These are phyloP conservation scores for Curvularia hawaiiensis DNA, from an alignment of 2,329 filamentous ascomycete species.

Conservation along the genomic window DNA sequence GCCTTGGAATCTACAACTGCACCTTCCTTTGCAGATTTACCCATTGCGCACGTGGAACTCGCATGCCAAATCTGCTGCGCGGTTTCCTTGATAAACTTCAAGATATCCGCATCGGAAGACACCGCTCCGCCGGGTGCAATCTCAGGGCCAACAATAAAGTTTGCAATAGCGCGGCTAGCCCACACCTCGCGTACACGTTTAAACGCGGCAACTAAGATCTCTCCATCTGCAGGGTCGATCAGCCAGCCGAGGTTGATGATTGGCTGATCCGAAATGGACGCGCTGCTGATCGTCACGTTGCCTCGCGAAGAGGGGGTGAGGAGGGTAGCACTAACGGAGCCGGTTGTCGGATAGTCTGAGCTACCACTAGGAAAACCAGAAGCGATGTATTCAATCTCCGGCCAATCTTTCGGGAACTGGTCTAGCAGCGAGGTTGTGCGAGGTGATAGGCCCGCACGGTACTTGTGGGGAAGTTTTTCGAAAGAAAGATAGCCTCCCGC, in stretches of 20 bases:
- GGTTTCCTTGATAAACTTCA: conserved; percentile 42
- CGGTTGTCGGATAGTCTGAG: conserved; percentile 17
- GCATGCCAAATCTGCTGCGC: conserved; percentile 28
- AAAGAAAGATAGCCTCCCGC: conserved; percentile 29
- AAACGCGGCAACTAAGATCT: conserved; percentile 39
- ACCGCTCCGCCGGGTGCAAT: conserved; percentile 34
- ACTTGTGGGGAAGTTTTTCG: conserved; percentile 24
- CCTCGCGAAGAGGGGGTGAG: conserved; percentile 30
- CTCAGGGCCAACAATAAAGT: conserved; percentile 32
- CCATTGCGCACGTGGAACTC: conserved; percentile 34
- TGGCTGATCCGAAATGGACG: conserved; percentile 35
- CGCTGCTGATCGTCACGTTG: conserved; percentile 38
- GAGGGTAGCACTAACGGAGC: conserved; percentile 22
- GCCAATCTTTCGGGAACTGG: conserved; percentile 7
- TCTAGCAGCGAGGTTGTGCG: conserved; percentile 19
- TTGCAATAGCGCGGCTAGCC: conserved; percentile 22
- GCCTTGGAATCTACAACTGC: conserved; percentile 45
- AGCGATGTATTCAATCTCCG: conserved; percentile 10
- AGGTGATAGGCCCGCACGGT: conserved; percentile 12
- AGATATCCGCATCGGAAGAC: conserved; percentile 29
- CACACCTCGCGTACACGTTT: conserved; percentile 40
- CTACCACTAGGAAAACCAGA: conserved; percentile 24
- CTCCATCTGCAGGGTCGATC: conserved; percentile 36
- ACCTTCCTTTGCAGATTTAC: conserved; percentile 28
- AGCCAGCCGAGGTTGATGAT: conserved; percentile 45